Conservation (phyloP, 306 rosid genomes). For the Rubus parviflorus region DNA sequence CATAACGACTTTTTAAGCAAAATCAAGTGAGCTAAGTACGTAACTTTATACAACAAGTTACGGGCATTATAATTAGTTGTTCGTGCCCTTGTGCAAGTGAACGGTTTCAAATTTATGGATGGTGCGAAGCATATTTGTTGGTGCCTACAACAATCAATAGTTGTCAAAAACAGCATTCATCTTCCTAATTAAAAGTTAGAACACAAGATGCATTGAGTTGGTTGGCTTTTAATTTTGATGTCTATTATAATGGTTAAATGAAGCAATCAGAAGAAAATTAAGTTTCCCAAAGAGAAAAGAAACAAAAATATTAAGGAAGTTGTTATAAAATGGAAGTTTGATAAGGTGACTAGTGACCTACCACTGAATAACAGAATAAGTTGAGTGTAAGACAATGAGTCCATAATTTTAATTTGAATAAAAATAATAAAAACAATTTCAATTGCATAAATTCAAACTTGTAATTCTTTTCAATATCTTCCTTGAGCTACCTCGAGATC, state of each 20-base stretch:
- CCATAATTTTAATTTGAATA: not conserved
- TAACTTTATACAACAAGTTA: too few species aligned
- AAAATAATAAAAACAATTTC: not conserved
- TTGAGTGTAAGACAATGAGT: not conserved
- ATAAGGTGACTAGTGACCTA: slow-evolving; percentile 28
- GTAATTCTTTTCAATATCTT: not conserved
- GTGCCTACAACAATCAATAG: not conserved
- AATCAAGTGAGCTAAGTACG: not conserved
- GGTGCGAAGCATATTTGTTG: not conserved
- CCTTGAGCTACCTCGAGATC: slow-evolving; percentile 7
- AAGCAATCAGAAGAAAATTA: not conserved
- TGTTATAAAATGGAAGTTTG: slow-evolving; percentile 12
- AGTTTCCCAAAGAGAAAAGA: not conserved
- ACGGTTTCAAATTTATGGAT: not conserved
- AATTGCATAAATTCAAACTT: not conserved
- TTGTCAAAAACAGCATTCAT: not conserved
- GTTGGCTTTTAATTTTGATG: not conserved
- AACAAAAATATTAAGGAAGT: not conserved
- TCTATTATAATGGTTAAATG: not conserved
- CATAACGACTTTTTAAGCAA: not conserved
- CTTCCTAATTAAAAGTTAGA: not conserved
- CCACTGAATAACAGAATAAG: not conserved
- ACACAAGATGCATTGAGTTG: not conserved
- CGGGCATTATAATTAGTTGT: not conserved
- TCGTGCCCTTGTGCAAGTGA: not conserved